These are phyloP conservation scores for Peronospora tabacina DNA, from an alignment of 352 stramenopile species.

Conservation along the genomic window DNA sequence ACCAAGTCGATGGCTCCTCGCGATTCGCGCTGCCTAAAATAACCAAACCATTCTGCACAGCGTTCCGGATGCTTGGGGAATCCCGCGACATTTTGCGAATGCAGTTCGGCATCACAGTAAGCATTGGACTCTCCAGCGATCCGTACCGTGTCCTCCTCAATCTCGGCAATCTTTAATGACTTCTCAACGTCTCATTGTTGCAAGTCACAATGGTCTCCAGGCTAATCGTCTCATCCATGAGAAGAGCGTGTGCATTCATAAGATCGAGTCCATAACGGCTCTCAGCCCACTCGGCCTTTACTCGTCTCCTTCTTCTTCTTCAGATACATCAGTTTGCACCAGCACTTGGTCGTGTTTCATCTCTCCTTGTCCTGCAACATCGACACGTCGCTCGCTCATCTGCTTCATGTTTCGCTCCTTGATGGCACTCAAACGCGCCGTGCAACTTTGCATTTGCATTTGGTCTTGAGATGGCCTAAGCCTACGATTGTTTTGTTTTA, in stretches of 20 bases:
- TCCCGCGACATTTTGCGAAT: no score
- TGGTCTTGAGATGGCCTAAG: no score
- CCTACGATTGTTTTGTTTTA: no score
- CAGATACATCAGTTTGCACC: conserved; percentile 44
- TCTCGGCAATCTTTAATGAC: conserved; percentile 35
- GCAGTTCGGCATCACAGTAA: conserved; percentile 33
- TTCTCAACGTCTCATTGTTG: conserved; percentile 38
- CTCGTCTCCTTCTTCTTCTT: conserved; percentile 60
- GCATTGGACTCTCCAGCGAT: conserved; percentile 37
- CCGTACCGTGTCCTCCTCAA: conserved; percentile 36
- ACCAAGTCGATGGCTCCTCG: no score
- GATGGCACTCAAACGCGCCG: conserved; percentile 53
- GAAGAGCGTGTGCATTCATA: conserved; percentile 32
- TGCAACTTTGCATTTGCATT: conserved; percentile 19
- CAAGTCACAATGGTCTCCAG: conserved; percentile 36
- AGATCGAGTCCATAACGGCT: conserved; percentile 49
- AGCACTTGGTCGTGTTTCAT: conserved; percentile 48
- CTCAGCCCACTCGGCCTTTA: conserved; percentile 41
- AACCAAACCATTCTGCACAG: no score
- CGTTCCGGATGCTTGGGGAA: no score
- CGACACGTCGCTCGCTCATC: conserved; percentile 21
- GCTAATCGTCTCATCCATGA: conserved; percentile 34
- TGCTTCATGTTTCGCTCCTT: conserved; percentile 77
- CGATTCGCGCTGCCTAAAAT: no score
- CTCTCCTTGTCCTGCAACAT: conserved; percentile 54